Evolutionary conservation across 495 filamentous ascomycete species (phyloP).

Genomic region (Poronia punctata): DNA sequence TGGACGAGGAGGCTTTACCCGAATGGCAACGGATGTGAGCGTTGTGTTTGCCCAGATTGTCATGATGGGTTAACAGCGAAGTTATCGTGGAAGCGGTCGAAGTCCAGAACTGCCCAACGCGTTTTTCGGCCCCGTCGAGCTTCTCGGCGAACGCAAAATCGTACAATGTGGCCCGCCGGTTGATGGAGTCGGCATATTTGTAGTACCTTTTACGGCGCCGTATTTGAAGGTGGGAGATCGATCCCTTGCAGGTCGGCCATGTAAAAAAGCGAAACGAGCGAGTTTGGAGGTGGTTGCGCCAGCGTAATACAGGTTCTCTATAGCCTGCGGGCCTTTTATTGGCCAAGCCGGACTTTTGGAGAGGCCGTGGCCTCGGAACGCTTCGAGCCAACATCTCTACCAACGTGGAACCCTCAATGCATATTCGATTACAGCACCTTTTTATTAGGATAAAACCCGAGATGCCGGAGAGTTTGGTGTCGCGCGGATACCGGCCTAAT

Average conservation of each 20-base stretch:
- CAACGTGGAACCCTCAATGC: no score
- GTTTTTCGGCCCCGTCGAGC: conserved; percentile 24
- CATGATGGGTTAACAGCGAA: conserved; percentile 8
- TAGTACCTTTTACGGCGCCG: conserved; percentile 35
- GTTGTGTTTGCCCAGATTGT: conserved; percentile 7
- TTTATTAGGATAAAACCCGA: no score
- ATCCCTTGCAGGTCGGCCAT: conserved; percentile 36
- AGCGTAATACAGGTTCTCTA: conserved; percentile 9
- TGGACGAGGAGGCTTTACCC: no score
- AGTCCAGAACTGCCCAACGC: conserved; percentile 30
- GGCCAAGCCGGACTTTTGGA: conserved; percentile 15
- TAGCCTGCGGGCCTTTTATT: conserved; percentile 12
- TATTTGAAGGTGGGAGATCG: conserved; percentile 29
- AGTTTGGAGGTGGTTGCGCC: conserved; percentile 27
- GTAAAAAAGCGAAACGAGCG: conserved; percentile 40
- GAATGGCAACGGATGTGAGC: no score
- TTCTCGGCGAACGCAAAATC: conserved; percentile 23
- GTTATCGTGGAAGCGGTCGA: conserved; percentile 5
- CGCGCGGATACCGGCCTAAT: no score
- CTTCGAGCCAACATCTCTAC: conserved; percentile 31
- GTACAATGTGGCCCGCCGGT: conserved; percentile 32
- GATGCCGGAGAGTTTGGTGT: no score
- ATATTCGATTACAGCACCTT: no score
- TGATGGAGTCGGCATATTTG: conserved; percentile 34
- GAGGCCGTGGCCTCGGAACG: conserved; percentile 25